Percentiles rank a stretch among this genome's conserved stretches.
Conservation (phyloP, 352 stramenopile species). For the Pythium folliculosum region DNA sequence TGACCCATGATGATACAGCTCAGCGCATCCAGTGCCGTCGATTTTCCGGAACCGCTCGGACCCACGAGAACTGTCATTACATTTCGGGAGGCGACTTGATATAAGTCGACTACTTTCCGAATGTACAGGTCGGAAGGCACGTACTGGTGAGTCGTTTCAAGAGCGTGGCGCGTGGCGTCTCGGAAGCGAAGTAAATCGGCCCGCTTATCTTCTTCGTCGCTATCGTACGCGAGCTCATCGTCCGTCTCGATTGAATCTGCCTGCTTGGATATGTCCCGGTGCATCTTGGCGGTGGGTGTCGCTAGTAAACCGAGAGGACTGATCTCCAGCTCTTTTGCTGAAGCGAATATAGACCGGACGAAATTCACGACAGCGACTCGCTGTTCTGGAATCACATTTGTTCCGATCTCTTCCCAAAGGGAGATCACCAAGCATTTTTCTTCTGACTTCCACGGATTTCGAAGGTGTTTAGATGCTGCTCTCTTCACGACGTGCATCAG, state of each 20-base stretch:
- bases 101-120: constrained; percentile 63
- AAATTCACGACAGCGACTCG: constrained; percentile 44
- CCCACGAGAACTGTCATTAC: constrained; percentile 55
- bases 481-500: constrained; percentile 34
- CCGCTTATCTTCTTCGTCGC: constrained; percentile 42
- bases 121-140: constrained; percentile 39
- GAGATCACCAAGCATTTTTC: constrained; percentile 48
- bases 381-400: constrained; percentile 42
- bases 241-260: neutral
- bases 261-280: neutral
- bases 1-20: constrained; percentile 32
- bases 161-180: constrained; percentile 3
- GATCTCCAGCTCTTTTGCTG: constrained; percentile 43
- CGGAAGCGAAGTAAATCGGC: constrained; percentile 27
- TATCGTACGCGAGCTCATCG: constrained; percentile 36
- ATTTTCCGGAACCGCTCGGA: constrained; percentile 56
- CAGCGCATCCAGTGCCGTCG: constrained; percentile 49
- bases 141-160: constrained; percentile 13
- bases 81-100: constrained; percentile 42
- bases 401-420: constrained; percentile 54
- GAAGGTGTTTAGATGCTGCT: constrained; percentile 4
- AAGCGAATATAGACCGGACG: constrained; percentile 41
- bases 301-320: constrained; percentile 27
- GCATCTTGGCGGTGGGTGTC: constrained; percentile 1
- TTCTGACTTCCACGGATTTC: constrained; percentile 33